Base-by-base conservation (phyloP, 73 alveolate genomes). In the Durusdinium trenchii region DNA sequence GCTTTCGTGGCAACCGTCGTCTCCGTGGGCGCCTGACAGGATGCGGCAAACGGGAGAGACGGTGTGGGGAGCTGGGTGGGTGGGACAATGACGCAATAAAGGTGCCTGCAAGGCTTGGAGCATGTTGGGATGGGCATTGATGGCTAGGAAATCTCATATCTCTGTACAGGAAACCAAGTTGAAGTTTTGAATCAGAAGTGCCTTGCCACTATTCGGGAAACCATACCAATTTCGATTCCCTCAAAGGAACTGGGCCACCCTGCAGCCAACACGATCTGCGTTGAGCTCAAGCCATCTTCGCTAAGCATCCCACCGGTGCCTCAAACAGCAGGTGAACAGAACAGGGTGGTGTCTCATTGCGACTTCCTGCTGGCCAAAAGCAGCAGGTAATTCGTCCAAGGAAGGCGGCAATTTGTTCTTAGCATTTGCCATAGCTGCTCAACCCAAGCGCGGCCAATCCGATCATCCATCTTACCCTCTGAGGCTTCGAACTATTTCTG, bases 281-380 rank as follows among this genome's bases (percentile, higher is more conserved):
- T 67, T 40, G 67, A 62, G 52, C 96, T 89, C 86, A 60, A 46
- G 16, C 86, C 96, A 45, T 89, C 96, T 64, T 89, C 96, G 43
- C 96, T 89, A 20, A 67, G 96, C 86, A 89, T 30, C 16, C 96
- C 96, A n/a, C 78, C 78, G 10, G 61, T 45, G 32, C 90, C 90
- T 79, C 32, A 45, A 54, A 38, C 79, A 62, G 20, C 51, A 48
- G 46, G 64, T 43, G 43, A 40, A 14, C 85, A 14, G 69, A 57
- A 57, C 32, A 16, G 69, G 69, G 32, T 57, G 12, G 79, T 64
- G 9, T 64, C 79, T n/a, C n/a, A n/a, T n/a, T n/a, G n/a, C n/a
- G n/a, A n/a, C n/a, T n/a, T n/a, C n/a, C n/a, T n/a, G n/a, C n/a
- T n/a, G n/a, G n/a, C n/a, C n/a, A n/a, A n/a, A n/a, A n/a, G n/a